Evolutionary conservation across 2,329 filamentous ascomycete genomes (phyloP), one percentile per base, ranked within the genome.

Genomic region (Diplocarpon rosae): DNA sequence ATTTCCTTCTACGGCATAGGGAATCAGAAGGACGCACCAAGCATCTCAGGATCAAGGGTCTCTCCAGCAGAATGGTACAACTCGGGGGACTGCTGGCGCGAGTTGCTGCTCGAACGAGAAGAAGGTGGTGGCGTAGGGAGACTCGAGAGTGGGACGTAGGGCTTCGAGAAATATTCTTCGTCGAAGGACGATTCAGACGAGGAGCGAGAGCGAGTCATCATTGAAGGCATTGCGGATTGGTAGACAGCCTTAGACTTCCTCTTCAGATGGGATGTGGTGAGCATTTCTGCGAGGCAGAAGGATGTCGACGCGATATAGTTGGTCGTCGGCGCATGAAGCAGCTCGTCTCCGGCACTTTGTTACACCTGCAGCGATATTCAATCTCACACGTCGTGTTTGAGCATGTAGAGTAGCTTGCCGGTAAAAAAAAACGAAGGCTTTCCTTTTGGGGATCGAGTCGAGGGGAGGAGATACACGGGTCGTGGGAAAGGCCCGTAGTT

Each of bases 71-170:
- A 56, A 43, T 36, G 47, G 40, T 30, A 37, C 35, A 24, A 32
- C 36, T 32, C 45, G 17, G 53, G 48, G 4, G 50, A 50, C 29
- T 48, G 49, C 11, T 50, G 46, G 1, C 46, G 43, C 30, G 46
- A 48, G 44, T 44, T 53, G 33, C 33, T 35, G 28, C 52, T 51
- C 2, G 58, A 57, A 37, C 52, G 50, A 11, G 49, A 54, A 36
- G 75, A 79, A 10, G 71, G 71, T 36, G 79, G 79, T 50, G 79
- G 79, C 42, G 79, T 83, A 16, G 79, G 79, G 16, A 83, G 70
- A 60, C 78, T 80, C 27, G 78, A 83, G 41, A 83, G 68, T 9
- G 79, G 79, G 38, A 76, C 72, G 62, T 83, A 83, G 52, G 77
- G 79, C 48, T 67, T 66, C 44, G 63, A 60, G 56, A 79, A 78